Evolutionary conservation across 768 basidiomycete genomes (phyloP).

Genomic region (Infundibulicybe gibba): DNA sequence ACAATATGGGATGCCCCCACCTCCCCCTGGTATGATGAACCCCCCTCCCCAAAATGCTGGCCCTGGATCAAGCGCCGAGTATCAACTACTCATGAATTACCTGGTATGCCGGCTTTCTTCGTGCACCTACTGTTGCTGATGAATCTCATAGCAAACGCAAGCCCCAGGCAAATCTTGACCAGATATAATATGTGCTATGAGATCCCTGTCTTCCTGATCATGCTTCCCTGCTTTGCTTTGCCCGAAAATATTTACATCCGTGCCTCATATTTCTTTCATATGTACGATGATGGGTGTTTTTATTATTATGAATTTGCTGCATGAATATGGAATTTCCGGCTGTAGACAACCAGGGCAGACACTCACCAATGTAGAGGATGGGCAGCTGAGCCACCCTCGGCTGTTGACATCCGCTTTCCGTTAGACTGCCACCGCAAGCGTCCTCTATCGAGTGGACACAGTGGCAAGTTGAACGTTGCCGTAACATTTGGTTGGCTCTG

Average conservation of each 20-base stretch:
- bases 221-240: not conserved
- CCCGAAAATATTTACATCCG: not conserved
- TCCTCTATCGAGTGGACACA: too few relatives aligned
- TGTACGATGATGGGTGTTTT: too few relatives aligned
- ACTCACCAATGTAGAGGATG: too few relatives aligned
- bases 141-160: conserved; percentile 28
- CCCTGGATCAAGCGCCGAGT: conserved; percentile 41
- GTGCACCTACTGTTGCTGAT: not conserved
- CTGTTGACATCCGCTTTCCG: too few relatives aligned
- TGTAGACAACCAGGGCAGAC: too few relatives aligned
- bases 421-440: too few relatives aligned
- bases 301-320: too few relatives aligned
- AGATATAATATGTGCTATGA: not conserved
- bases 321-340: too few relatives aligned
- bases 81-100: conserved; percentile 69
- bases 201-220: not conserved
- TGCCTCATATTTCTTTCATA: too few relatives aligned
- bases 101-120: conserved; percentile 31
- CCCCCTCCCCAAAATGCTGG: conserved; percentile 34
- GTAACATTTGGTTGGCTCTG: too few relatives aligned
- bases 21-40: conserved; percentile 40
- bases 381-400: too few relatives aligned
- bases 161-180: conserved; percentile 15
- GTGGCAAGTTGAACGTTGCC: too few relatives aligned
- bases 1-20: conserved; percentile 35